Conservation (phyloP, 441 rosid species). For the Theobroma grandiflorum region DNA sequence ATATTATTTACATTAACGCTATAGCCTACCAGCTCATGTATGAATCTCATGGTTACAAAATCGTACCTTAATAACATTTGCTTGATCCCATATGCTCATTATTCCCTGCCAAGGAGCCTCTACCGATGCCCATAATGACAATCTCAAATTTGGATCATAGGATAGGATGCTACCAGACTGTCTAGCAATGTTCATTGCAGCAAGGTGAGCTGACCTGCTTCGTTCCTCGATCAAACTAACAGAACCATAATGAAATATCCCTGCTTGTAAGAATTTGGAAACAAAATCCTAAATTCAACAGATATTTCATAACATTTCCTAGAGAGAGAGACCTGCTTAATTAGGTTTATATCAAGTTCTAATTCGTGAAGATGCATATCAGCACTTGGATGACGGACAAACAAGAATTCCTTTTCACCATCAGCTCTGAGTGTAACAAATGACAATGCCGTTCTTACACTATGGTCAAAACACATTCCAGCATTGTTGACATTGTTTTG, state of each 20-base stretch:
- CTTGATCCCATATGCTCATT: constrained; percentile 86
- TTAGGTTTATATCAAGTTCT: constrained; percentile 68
- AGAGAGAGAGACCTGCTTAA: constrained; percentile 58
- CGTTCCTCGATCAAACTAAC: constrained; percentile 93
- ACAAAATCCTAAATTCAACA: neutral
- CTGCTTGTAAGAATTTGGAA: constrained; percentile 57
- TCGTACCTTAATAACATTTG: constrained; percentile 85
- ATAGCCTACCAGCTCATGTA: too few relatives aligned
- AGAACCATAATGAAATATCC: constrained; percentile 89
- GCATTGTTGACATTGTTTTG: constrained; percentile 81
- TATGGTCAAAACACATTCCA: constrained; percentile 77
- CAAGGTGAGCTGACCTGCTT: constrained; percentile 87
- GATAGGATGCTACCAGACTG: constrained; percentile 80
- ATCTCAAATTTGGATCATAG: constrained; percentile 95
- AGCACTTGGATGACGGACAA: constrained; percentile 93
- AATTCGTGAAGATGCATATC: constrained; percentile 90
- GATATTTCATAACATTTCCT: neutral
- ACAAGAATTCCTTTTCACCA: constrained; percentile 92
- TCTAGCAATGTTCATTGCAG: constrained; percentile 84
- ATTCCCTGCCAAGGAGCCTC: constrained; percentile 84
- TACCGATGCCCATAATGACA: constrained; percentile 90
- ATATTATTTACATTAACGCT: neutral
- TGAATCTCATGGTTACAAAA: constrained; percentile 13
- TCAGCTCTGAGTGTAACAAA: constrained; percentile 87
- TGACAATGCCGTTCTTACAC: constrained; percentile 88